Percentiles rank a stretch among this genome's conserved stretches.
Conservation (phyloP, 331 rosid species). For the Cydonia oblonga region DNA sequence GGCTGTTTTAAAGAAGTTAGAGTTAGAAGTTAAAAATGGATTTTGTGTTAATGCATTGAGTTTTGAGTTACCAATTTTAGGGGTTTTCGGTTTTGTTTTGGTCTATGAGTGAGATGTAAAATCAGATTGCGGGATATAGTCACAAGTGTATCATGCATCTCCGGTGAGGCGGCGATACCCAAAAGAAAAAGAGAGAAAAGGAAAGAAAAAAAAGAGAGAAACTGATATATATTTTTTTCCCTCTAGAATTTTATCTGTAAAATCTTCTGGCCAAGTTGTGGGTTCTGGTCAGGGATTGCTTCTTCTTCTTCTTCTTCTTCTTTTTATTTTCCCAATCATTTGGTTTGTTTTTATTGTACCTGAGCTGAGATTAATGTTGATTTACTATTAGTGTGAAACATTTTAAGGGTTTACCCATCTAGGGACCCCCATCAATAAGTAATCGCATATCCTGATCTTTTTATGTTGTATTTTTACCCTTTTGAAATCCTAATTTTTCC, state of each 20-base stretch:
- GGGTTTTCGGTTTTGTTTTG: constrained; percentile 34
- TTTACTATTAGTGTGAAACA: constrained; percentile 63
- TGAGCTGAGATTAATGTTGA: constrained; percentile 35
- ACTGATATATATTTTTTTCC: constrained; percentile 17
- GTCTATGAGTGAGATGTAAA: constrained; percentile 88
- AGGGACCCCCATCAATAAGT: constrained; percentile 47
- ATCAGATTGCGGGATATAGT: constrained; percentile 90
- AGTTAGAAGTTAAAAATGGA: constrained; percentile 57
- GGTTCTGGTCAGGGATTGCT: constrained; percentile 45
- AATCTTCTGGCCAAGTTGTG: constrained; percentile 46
- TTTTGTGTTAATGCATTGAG: constrained; percentile 58
- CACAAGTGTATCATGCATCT: constrained; percentile 83
- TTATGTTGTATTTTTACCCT: neutral
- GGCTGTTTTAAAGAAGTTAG: constrained; percentile 64
- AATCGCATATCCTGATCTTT: neutral
- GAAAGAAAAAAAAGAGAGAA: constrained; percentile 13
- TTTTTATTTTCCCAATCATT: constrained; percentile 36
- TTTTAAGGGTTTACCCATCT: constrained; percentile 54
- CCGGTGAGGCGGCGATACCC: constrained; percentile 55
- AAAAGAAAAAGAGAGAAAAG: constrained; percentile 18
- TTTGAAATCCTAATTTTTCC: neutral
- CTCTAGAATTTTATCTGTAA: constrained; percentile 40
- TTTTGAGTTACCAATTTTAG: constrained; percentile 46
- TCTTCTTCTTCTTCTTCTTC: constrained; percentile 14
- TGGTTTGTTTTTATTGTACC: constrained; percentile 54